Percentiles rank a stretch among this genome's conserved stretches.
phyloP scores from a whole-genome alignment of 2,329 filamentous ascomycete species.

The Mycosphaerella arachidis region DNA sequence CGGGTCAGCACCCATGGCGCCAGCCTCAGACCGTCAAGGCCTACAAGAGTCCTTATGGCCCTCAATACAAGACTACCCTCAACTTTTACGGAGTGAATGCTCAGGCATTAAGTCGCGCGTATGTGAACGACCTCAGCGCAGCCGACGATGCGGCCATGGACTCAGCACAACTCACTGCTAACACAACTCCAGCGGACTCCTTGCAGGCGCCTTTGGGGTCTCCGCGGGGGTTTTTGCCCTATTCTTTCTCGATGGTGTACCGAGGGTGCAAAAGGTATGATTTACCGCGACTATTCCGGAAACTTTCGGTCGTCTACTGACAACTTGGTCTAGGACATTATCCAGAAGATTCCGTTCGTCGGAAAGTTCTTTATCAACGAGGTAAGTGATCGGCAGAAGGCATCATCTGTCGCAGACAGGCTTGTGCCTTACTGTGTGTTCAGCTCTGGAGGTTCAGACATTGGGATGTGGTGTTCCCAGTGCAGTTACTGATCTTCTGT shows the following conservation, averaged over 20 bases:
- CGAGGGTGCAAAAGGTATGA: conserved; percentile 16
- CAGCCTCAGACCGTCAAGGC: conserved; percentile 42
- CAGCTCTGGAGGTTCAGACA: too few relatives aligned
- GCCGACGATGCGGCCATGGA: conserved; percentile 30
- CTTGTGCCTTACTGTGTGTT: too few relatives aligned
- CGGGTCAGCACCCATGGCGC: conserved; percentile 25
- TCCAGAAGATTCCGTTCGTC: conserved; percentile 56
- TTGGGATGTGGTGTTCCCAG: too few relatives aligned
- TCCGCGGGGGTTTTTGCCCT: conserved; percentile 55
- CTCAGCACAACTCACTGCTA: background rate
- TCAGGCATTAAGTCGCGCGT: background rate
- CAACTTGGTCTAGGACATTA: conserved; percentile 23
- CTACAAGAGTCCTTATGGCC: conserved; percentile 55
- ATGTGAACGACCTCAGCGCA: background rate
- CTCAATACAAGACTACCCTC: conserved; percentile 48
- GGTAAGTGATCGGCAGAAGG: too few relatives aligned
- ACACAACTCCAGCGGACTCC: conserved; percentile 38
- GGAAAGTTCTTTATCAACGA: conserved; percentile 54
- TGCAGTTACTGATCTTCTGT: too few relatives aligned
- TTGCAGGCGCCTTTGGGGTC: conserved; percentile 54
- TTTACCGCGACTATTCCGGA: too few relatives aligned
- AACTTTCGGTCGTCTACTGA: background rate
- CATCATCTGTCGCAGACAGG: too few relatives aligned
- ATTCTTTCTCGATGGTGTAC: conserved; percentile 63
- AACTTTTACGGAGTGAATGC: conserved; percentile 45